A percentile compares a stretch with the other conserved stretches of the same genome.
phyloP scores from a whole-genome alignment of 2,329 filamentous ascomycete species.

The Trichoderma harzianum region DNA sequence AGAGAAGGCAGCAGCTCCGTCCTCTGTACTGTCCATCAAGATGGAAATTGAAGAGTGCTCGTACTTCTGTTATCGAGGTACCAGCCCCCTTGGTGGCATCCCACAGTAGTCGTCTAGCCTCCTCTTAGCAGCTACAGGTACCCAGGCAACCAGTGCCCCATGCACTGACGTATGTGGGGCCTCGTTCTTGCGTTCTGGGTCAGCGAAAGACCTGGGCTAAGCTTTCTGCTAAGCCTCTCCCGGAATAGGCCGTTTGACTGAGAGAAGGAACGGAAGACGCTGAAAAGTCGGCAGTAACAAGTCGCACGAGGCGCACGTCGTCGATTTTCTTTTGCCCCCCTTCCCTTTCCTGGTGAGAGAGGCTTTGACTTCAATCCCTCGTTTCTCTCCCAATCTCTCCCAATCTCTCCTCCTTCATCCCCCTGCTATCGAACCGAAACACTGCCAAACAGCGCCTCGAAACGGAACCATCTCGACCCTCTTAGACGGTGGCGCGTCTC shows the following conservation, averaged over 20 bases:
- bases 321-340: slow-evolving; percentile 6
- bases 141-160: not conserved
- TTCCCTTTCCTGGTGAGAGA: not conserved
- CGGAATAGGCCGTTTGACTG: not conserved
- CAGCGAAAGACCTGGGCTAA: not conserved
- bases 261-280: slow-evolving; percentile 1
- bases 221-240: slow-evolving; percentile 11
- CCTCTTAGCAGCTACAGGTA: not conserved
- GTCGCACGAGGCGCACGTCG: slow-evolving; percentile 2
- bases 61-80: not conserved
- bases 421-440: not conserved
- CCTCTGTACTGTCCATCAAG: not conserved
- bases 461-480: not conserved
- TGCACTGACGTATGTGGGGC: not conserved
- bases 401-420: not conserved
- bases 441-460: not conserved
- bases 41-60: not conserved
- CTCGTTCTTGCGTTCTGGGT: not conserved
- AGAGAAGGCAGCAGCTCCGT: not conserved
- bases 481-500: not conserved
- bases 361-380: not conserved
- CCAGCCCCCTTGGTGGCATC: not conserved
- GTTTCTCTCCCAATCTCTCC: not conserved
- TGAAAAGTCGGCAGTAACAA: slow-evolving; percentile 1
- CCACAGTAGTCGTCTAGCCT: not conserved